Evolutionary conservation across 75 land plant species (phyloP).

Genomic region (Sequoiadendron giganteum): DNA sequence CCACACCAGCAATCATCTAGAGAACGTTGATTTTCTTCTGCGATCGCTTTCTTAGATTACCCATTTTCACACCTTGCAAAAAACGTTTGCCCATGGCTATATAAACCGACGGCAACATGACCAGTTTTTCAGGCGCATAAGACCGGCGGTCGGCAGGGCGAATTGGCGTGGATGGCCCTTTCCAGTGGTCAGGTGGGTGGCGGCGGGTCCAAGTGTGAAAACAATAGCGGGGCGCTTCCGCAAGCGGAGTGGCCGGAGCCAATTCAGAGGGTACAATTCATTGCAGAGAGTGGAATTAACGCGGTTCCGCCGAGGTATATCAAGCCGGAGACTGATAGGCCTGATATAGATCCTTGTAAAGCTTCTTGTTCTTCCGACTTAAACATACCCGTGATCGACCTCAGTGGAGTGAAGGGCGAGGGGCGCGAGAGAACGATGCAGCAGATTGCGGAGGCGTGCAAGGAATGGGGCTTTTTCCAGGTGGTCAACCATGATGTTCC

Average conservation of each 20-base stretch:
- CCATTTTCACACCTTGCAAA: not conserved
- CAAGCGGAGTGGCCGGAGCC: conserved; percentile 60
- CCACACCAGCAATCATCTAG: not conserved
- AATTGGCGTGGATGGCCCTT: not conserved
- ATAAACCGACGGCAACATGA: not conserved
- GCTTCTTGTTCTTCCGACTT: not conserved
- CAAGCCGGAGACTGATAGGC: conserved; percentile 29
- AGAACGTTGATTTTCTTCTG: not conserved
- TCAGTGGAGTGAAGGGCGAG: conserved; percentile 26
- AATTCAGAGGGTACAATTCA: conserved; percentile 41
- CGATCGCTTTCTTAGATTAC: not conserved
- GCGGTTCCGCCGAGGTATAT: conserved; percentile 40
- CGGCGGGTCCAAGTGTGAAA: not conserved
- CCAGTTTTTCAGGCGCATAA: not conserved
- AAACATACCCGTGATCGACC: conserved; percentile 62
- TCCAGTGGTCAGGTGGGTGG: not conserved
- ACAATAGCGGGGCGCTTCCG: not conserved
- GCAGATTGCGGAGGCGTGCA: conserved; percentile 48
- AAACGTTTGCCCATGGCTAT: not conserved
- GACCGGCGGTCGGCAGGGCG: not conserved
- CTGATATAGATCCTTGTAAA: not conserved
- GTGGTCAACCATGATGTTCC: conserved; percentile 65
- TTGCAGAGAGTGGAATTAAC: conserved; percentile 34
- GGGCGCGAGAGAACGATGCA: conserved; percentile 21
- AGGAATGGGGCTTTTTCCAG: conserved; percentile 91